Conservation (phyloP, 1,284 basidiomycete species). For the Phlebopus sp. region DNA sequence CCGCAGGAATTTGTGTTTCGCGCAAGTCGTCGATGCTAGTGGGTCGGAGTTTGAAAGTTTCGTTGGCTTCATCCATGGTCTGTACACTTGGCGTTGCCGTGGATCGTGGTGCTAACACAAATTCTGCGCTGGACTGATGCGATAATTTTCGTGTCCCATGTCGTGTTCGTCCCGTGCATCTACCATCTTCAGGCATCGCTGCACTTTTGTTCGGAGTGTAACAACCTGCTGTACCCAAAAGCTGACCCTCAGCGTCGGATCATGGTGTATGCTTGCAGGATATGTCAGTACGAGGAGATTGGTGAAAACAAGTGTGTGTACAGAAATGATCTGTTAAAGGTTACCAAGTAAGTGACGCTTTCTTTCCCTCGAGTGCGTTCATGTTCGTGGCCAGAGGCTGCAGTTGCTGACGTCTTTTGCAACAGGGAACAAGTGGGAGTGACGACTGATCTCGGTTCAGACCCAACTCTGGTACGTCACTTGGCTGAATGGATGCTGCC, state of each 20-base stretch:
- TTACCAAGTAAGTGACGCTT: conserved; percentile 74
- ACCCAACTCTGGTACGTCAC: conserved; percentile 81
- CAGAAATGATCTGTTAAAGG: conserved; percentile 89
- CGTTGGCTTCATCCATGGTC: conserved; percentile 25
- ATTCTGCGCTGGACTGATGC: not conserved
- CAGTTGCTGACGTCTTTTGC: conserved; percentile 8
- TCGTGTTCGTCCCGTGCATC: not conserved
- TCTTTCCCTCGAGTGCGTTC: not conserved
- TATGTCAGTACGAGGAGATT: conserved; percentile 87
- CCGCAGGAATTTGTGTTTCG: not conserved
- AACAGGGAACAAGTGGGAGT: conserved; percentile 89
- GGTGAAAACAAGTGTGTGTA: conserved; percentile 90
- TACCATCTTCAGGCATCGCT: conserved; percentile 57
- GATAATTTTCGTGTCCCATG: not conserved
- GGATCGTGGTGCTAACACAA: conserved; percentile 15
- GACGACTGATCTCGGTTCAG: conserved; percentile 84
- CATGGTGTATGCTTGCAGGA: conserved; percentile 92
- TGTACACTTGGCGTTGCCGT: conserved; percentile 15
- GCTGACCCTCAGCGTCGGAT: conserved; percentile 84
- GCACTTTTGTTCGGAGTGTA: conserved; percentile 89
- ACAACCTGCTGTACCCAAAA: conserved; percentile 92
- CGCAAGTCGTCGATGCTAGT: not conserved
- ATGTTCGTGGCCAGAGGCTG: not conserved
- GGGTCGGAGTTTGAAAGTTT: conserved; percentile 27
- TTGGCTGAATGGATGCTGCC: not conserved